Evolutionary conservation across 129 eudicot species (phyloP).

Genomic region (Ambrosia trifida): DNA sequence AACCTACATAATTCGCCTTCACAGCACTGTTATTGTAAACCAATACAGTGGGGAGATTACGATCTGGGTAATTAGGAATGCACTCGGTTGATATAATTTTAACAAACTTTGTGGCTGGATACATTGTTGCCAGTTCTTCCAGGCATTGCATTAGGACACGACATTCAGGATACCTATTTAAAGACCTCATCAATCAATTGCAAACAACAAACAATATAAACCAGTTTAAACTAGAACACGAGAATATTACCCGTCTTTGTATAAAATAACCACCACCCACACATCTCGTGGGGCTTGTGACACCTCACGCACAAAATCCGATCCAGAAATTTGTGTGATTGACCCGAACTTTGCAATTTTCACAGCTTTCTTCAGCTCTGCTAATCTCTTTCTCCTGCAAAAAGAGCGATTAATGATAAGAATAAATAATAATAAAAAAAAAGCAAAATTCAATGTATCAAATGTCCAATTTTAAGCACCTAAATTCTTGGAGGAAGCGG

Average conservation of each 20-base stretch:
- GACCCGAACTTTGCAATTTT: conserved; percentile 88
- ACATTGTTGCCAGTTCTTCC: conserved; percentile 77
- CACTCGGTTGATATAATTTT: conserved; percentile 91
- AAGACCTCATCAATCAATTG: conserved; percentile 20
- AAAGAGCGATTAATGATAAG: not conserved
- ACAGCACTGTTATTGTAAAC: conserved; percentile 86
- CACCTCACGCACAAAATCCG: conserved; percentile 96
- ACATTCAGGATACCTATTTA: conserved; percentile 69
- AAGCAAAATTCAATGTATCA: not conserved
- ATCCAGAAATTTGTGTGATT: conserved; percentile 78
- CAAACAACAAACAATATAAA: not conserved
- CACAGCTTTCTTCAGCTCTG: conserved; percentile 75
- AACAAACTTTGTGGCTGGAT: conserved; percentile 91
- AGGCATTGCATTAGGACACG: conserved; percentile 68
- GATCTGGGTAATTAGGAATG: conserved; percentile 93
- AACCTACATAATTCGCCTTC: conserved; percentile 85
- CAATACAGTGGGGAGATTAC: conserved; percentile 89
- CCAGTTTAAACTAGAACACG: not conserved
- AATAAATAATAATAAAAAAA: not conserved
- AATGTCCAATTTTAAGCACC: conserved; percentile 34
- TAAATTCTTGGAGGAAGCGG: conserved; percentile 83
- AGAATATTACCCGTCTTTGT: conserved; percentile 79
- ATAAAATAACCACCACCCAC: conserved; percentile 83
- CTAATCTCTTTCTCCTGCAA: conserved; percentile 84
- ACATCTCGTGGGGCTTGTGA: conserved; percentile 93